A percentile compares a stretch with the other conserved stretches of the same genome.
Evolutionary conservation across 306 rosid genomes (phyloP).

Genomic region (Argentina anserina): DNA sequence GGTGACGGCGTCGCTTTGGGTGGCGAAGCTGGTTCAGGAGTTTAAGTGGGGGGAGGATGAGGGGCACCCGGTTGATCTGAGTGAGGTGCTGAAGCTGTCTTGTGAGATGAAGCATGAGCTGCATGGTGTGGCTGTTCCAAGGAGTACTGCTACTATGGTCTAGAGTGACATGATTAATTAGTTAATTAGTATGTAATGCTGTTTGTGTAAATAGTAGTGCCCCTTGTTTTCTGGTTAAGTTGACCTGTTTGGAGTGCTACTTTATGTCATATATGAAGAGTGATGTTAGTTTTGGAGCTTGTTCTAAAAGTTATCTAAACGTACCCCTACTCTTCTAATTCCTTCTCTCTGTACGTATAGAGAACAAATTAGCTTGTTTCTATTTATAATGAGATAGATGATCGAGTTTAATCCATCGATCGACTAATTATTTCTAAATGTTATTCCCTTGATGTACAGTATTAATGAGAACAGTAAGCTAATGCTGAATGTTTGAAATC

Average conservation of each 20-base stretch:
- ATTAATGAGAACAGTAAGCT: too few relatives aligned
- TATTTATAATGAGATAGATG: neutral
- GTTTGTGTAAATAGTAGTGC: neutral
- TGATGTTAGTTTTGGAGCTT: neutral
- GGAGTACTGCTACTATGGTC: neutral
- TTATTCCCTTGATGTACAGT: too few relatives aligned
- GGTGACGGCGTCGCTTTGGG: constrained; percentile 43
- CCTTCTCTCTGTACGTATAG: neutral
- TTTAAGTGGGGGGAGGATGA: constrained; percentile 35
- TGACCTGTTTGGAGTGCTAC: neutral
- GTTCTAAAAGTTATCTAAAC: neutral
- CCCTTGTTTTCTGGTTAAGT: neutral
- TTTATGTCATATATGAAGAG: neutral
- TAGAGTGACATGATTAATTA: neutral
- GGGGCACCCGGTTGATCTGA: constrained; percentile 33
- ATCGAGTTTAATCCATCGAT: too few relatives aligned
- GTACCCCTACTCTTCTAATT: too few relatives aligned
- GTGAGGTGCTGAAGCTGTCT: constrained; percentile 47
- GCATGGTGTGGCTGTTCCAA: constrained; percentile 21
- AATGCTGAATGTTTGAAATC: too few relatives aligned
- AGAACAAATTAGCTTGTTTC: neutral
- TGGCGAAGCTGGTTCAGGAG: constrained; percentile 40
- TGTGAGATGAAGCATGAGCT: constrained; percentile 55
- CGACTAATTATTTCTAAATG: too few relatives aligned
- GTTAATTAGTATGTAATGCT: neutral